These are phyloP conservation scores for Berberis vulgaris DNA, from an alignment of 164 flowering plant genomes.

Conservation along the genomic window DNA sequence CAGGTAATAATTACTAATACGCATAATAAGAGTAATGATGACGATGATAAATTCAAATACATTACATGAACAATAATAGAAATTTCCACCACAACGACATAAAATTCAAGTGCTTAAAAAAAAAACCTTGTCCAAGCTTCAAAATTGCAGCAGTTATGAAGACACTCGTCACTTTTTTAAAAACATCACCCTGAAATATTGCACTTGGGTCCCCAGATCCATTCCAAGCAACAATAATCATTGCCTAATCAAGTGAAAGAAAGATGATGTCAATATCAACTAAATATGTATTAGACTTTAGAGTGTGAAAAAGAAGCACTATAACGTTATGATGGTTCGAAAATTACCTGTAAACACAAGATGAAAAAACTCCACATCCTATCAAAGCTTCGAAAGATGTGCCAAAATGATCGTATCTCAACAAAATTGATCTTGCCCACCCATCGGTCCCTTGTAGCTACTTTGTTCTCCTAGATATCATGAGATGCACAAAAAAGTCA, in stretches of 20 bases:
- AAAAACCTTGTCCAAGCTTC: constrained; percentile 77
- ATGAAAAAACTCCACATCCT: constrained; percentile 89
- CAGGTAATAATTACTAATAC: too few relatives aligned
- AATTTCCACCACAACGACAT: background rate
- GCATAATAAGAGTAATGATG: too few relatives aligned
- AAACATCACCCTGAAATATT: constrained; percentile 38
- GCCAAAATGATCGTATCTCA: constrained; percentile 91
- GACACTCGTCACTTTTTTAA: constrained; percentile 69
- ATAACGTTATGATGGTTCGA: too few relatives aligned
- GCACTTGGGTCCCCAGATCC: constrained; percentile 31
- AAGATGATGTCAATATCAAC: too few relatives aligned
- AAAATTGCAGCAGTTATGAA: constrained; percentile 91
- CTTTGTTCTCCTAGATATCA: constrained; percentile 39
- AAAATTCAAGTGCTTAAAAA: background rate
- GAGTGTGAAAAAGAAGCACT: too few relatives aligned
- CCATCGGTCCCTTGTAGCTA: constrained; percentile 36
- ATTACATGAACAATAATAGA: too few relatives aligned
- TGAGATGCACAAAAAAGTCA: background rate
- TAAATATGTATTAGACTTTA: too few relatives aligned
- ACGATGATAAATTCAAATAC: too few relatives aligned
- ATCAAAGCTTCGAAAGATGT: constrained; percentile 89
- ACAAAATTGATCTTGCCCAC: constrained; percentile 82
- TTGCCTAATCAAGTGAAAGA: constrained; percentile 29
- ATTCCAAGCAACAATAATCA: constrained; percentile 73
- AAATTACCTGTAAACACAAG: constrained; percentile 71